Evolutionary conservation across 2,329 filamentous ascomycete genomes (phyloP).

Genomic region (Ceratocystis papillata): DNA sequence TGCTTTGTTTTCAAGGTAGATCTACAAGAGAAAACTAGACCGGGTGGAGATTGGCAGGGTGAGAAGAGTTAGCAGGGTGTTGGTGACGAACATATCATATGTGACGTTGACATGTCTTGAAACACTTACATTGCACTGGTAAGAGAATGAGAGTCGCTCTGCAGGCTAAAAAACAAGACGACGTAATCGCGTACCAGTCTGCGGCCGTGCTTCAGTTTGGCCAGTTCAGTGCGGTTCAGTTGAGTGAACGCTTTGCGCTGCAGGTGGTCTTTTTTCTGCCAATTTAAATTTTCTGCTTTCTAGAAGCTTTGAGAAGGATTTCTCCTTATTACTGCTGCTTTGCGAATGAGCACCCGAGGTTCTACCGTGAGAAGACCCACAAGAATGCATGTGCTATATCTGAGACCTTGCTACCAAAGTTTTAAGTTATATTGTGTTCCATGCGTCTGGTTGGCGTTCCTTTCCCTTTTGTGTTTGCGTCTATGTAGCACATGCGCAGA

Average conservation of each 20-base stretch:
- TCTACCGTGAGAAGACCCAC: not conserved
- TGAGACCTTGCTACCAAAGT: not conserved
- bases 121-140: too few species aligned
- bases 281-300: not conserved
- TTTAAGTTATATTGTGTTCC: too few species aligned
- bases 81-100: too few species aligned
- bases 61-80: too few species aligned
- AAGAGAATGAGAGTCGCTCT: too few species aligned
- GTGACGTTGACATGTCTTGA: too few species aligned
- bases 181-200: too few species aligned
- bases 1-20: not conserved
- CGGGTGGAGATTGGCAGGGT: not conserved
- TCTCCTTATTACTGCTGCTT: not conserved
- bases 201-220: too few species aligned
- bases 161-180: too few species aligned
- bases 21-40: not conserved
- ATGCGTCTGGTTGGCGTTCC: not conserved
- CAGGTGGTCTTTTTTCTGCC: not conserved
- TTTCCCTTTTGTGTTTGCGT: not conserved
- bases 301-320: slow-evolving; percentile 14
- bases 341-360: not conserved
- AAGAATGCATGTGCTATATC: not conserved
- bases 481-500: not conserved
- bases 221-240: not conserved
- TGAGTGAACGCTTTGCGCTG: slow-evolving; percentile 6